Base-by-base conservation (phyloP, 306 rosid genomes). In the Gillenia trifoliata region DNA sequence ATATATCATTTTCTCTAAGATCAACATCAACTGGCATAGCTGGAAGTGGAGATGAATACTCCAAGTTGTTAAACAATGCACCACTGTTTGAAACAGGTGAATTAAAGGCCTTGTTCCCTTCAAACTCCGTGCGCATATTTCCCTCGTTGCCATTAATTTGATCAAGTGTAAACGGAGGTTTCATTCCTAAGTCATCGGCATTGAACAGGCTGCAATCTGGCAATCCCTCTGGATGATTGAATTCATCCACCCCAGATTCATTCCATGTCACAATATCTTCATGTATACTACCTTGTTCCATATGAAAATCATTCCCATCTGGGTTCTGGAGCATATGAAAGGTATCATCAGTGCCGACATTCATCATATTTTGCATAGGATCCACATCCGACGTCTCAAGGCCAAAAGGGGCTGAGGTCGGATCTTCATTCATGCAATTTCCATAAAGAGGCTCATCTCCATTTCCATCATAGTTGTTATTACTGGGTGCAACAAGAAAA, bases 1-100 rank as follows among this genome's bases (percentile, higher is more conserved):
- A 66, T 7, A 78, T 34, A 77, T 72, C 78, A 20, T 76, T 78
- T 59, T 79, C 80, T 66, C 66, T 34, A 71, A 64, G 72, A 49
- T 71, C 77, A 61, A 75, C 66, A 76, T 87, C 81, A 66, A 71
- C 71, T 3, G 80, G 82, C 84, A 75, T 73, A 31, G 77, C 73
- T 60, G 86, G 86, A 78, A 90, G 89, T 69, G 90, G 87, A 78
- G 96, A 77, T 68, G 88, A 79, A 71, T 79, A 85, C 72, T 86
- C 89, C 77, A 86, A 69, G 77, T 81, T 77, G 78, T 85, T 83
- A 81, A 90, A 90, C 28, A 96, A 82, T 64, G 89, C 70, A 71
- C 84, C 90, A 61, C 85, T 83, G 64, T 88, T 92, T 75, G 87
- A 82, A 72, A 88, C 78, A 17, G 94, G 81, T 75, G 97, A 86